Conservation (phyloP, 192 early-diverging fungal species). For the Powellomyces hirtus region DNA sequence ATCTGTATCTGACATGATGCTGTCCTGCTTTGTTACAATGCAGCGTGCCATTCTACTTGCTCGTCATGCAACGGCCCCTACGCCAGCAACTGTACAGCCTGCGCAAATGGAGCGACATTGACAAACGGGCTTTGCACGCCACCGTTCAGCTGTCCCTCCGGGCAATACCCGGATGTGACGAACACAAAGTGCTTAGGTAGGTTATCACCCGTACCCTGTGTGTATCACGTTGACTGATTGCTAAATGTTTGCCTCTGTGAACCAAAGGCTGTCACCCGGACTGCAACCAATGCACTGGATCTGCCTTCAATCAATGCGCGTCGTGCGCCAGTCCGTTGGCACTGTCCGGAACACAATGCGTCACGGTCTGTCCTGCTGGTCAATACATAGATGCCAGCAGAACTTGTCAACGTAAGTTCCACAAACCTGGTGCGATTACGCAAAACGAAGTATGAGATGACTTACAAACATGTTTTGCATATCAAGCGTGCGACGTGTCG, state of each 20-base stretch:
- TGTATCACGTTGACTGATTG: neutral
- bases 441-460: neutral
- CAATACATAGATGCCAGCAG: slow-evolving; percentile 1
- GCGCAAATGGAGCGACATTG: neutral
- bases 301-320: slow-evolving; percentile 1
- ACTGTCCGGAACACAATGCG: slow-evolving; percentile 6
- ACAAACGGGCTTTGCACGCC: neutral
- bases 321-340: slow-evolving; percentile 8
- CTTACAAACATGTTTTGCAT: neutral
- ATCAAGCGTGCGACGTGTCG: slow-evolving; percentile 1
- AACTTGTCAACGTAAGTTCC: slow-evolving; percentile 2
- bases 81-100: neutral
- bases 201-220: neutral
- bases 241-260: neutral
- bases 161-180: slow-evolving; percentile 10
- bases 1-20: neutral
- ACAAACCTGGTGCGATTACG: neutral
- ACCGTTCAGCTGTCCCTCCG: neutral
- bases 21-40: neutral
- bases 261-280: slow-evolving; percentile 22
- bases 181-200: slow-evolving; percentile 16
- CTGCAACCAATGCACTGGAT: slow-evolving; percentile 7
- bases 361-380: slow-evolving; percentile 2
- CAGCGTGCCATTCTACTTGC: slow-evolving; percentile 13
- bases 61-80: slow-evolving; percentile 7